phyloP scores from a whole-genome alignment of 2,329 filamentous ascomycete species.

The Didymella lethalis region DNA sequence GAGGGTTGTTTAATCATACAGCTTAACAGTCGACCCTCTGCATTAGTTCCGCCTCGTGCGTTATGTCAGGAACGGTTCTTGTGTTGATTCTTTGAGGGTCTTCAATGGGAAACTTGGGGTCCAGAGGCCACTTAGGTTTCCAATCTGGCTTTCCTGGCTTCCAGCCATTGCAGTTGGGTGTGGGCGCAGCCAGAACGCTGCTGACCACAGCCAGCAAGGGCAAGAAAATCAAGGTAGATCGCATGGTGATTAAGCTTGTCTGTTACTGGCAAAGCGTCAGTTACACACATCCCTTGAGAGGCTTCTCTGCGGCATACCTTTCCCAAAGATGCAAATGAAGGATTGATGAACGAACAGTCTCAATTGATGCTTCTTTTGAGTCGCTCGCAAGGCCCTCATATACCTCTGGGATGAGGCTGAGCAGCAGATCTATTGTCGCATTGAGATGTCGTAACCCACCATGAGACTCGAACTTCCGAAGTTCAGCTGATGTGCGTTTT shows the following conservation, averaged over 20 bases:
- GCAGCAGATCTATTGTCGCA: slow-evolving; percentile 3
- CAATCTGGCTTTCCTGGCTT: slow-evolving; percentile 5
- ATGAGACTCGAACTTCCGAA: slow-evolving; percentile 6
- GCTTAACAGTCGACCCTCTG: slow-evolving; percentile 6
- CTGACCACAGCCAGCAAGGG: slow-evolving; percentile 17
- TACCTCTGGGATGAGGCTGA: slow-evolving; percentile 2
- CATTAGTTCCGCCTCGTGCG: background rate
- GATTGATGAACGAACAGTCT: background rate
- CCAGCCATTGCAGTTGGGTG: slow-evolving; percentile 15
- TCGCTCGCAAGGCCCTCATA: slow-evolving; percentile 2
- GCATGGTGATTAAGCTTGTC: slow-evolving; percentile 6
- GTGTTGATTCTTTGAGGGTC: slow-evolving; percentile 1
- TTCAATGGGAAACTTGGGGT: background rate
- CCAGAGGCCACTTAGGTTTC: slow-evolving; percentile 4
- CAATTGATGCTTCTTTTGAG: background rate
- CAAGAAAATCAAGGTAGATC: slow-evolving; percentile 10
- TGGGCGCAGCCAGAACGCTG: slow-evolving; percentile 24
- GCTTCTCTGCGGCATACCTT: slow-evolving; percentile 1
- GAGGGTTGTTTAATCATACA: background rate
- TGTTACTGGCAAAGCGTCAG: slow-evolving; percentile 2
- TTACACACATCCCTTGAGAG: background rate
- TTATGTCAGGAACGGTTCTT: slow-evolving; percentile 1
- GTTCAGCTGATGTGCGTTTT: slow-evolving; percentile 1
- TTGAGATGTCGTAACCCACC: slow-evolving; percentile 11
- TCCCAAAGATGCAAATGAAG: background rate